Evolutionary conservation across 805 yeast genomes (phyloP), one percentile per base, ranked within the genome.

Genomic region (Zygoascus biomembranicola): DNA sequence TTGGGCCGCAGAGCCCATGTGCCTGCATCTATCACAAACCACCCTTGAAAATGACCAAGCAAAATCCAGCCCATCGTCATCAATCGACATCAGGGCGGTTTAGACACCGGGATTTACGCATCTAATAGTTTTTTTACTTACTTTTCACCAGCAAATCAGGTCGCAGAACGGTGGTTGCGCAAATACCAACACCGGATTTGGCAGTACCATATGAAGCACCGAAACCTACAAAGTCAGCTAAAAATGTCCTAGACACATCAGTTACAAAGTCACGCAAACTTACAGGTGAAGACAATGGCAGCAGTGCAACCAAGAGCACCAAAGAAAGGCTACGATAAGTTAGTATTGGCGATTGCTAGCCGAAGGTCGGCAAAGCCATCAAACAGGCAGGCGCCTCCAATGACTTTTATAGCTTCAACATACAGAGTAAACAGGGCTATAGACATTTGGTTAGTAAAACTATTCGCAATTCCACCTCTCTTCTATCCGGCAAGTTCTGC

Each of bases 161-260:
- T 84, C 97, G 88, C 71, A 92, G 78, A 57, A 90, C 97, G 75
- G 96, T 87, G 61, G 97, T 89, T 70, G 96, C 99, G 77, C 97
- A 92, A 70, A 92, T 90, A 82, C 98, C 99, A 61, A 94, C 96
- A 78, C 99, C 99, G 26, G 97, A 87, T 75, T 92, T 92, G 69
- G 99, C 99, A 61, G 98, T 92, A 78, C 99, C 99, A 74, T 90
- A 90, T 54, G 97, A 88, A 67, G 99, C 98, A 78, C 99, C 99
- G 71, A 90, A 89, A 70, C 49, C 49, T 46, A 32, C 20, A 23
- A 23, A 4, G 28, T 14, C 20, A 42, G 45, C 20, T 42, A 42
- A 20, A 6, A 32, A 44, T 11, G 8, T 43, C 19, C 14, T 19
- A 28, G n/a, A 6, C 6, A 23, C 6, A 23, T 23, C 28, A 3